Conservation (phyloP, 768 basidiomycete genomes). For the Tulasnella sp. region DNA sequence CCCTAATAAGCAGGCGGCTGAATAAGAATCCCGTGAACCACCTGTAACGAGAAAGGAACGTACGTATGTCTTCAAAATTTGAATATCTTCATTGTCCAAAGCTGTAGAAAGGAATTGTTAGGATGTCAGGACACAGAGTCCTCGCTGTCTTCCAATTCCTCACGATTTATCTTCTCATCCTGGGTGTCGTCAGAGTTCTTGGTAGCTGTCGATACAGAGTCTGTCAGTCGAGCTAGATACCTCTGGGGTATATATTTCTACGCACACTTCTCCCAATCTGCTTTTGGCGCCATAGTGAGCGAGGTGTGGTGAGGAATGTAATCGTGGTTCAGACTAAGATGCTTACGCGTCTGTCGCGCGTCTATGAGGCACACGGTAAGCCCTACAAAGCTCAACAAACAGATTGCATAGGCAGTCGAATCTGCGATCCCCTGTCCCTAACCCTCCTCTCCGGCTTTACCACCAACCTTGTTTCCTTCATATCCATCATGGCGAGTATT, state of each 20-base stretch:
- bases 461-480: background rate
- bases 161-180: slow-evolving; percentile 88
- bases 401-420: slow-evolving; percentile 10
- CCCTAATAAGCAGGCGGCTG: slow-evolving; percentile 46
- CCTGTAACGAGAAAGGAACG: slow-evolving; percentile 15
- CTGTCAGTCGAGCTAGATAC: slow-evolving; percentile 8
- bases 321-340: slow-evolving; percentile 12
- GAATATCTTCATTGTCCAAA: slow-evolving; percentile 96
- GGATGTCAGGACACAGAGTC: background rate
- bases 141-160: background rate
- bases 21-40: background rate
- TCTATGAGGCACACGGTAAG: slow-evolving; percentile 7
- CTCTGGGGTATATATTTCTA: background rate
- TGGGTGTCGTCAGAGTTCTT: slow-evolving; percentile 81
- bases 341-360: slow-evolving; percentile 3
- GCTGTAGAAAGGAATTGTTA: slow-evolving; percentile 38
- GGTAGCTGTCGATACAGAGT: slow-evolving; percentile 46
- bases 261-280: slow-evolving; percentile 99
- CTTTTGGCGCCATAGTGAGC: slow-evolving; percentile 81
- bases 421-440: slow-evolving; percentile 11
- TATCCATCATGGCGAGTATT: background rate
- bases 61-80: slow-evolving; percentile 98
- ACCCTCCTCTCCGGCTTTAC: background rate
- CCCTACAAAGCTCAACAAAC: slow-evolving; percentile 2
- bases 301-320: slow-evolving; percentile 1